phyloP scores from a whole-genome alignment of 441 rosid genomes.

The Breynia disticha region DNA sequence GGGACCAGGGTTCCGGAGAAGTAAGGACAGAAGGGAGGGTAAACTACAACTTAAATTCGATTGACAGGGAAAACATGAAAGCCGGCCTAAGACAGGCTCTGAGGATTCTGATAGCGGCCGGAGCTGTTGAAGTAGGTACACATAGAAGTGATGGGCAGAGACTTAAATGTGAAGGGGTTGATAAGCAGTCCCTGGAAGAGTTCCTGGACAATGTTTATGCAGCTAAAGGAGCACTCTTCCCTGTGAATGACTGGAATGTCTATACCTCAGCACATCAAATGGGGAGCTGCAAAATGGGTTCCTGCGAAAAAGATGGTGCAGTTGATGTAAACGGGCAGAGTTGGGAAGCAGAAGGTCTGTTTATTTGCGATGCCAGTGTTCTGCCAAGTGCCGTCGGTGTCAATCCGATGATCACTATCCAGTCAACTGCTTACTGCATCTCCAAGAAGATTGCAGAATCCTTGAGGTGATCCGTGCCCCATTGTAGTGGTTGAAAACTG shows the following conservation, averaged over 20 bases:
- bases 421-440: slow-evolving; percentile 76
- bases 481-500: neutral
- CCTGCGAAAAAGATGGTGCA: slow-evolving; percentile 51
- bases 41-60: slow-evolving; percentile 26
- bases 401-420: slow-evolving; percentile 89
- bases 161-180: slow-evolving; percentile 46
- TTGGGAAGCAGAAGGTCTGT: slow-evolving; percentile 90
- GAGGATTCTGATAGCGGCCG: slow-evolving; percentile 74
- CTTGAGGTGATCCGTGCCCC: neutral
- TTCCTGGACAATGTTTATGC: slow-evolving; percentile 42
- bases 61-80: slow-evolving; percentile 47
- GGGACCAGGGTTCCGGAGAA: slow-evolving; percentile 58
- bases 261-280: slow-evolving; percentile 81
- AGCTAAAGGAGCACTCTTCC: slow-evolving; percentile 33
- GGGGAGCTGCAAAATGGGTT: slow-evolving; percentile 93
- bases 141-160: slow-evolving; percentile 78
- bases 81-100: slow-evolving; percentile 57
- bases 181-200: slow-evolving; percentile 38
- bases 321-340: slow-evolving; percentile 74
- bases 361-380: slow-evolving; percentile 76
- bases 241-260: slow-evolving; percentile 38
- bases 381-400: slow-evolving; percentile 82
- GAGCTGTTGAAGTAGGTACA: slow-evolving; percentile 91
- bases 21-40: slow-evolving; percentile 52
- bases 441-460: slow-evolving; percentile 46